Evolutionary conservation across 2,329 filamentous ascomycete genomes (phyloP).

Genomic region (Fusarium tricinctum): DNA sequence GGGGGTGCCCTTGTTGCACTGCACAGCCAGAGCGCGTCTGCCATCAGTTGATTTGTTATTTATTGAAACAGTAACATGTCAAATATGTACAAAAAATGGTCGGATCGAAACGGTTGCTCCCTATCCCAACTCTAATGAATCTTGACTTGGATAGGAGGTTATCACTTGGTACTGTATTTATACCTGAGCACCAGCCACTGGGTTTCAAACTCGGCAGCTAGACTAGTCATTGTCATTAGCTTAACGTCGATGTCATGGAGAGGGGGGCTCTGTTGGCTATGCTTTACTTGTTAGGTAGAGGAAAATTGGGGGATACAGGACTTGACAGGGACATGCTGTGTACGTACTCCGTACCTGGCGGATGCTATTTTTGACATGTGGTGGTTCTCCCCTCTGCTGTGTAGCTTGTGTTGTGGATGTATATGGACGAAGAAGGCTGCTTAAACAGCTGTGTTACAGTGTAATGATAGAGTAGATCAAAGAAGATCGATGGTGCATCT

Average conservation of each 20-base stretch:
- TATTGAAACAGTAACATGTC: not conserved
- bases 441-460: too few species aligned
- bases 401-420: too few species aligned
- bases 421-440: too few species aligned
- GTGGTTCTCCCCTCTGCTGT: too few species aligned
- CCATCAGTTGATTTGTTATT: too few species aligned
- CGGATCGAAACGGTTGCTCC: constrained; percentile 12
- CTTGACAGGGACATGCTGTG: not conserved
- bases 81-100: constrained; percentile 9
- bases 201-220: not conserved
- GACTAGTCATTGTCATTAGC: not conserved
- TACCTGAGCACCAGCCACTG: not conserved
- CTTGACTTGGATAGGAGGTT: not conserved
- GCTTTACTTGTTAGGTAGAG: too few species aligned
- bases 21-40: not conserved
- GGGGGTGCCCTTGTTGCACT: constrained; percentile 26
- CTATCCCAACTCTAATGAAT: not conserved
- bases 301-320: not conserved
- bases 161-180: too few species aligned
- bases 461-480: too few species aligned
- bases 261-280: too few species aligned
- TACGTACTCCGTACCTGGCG: not conserved
- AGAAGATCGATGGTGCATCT: too few species aligned
- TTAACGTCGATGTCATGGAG: too few species aligned
- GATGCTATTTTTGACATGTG: not conserved